Evolutionary conservation across 2,329 filamentous ascomycete genomes (phyloP), one percentile per base, ranked within the genome.

Genomic region (Mycogone perniciosa): DNA sequence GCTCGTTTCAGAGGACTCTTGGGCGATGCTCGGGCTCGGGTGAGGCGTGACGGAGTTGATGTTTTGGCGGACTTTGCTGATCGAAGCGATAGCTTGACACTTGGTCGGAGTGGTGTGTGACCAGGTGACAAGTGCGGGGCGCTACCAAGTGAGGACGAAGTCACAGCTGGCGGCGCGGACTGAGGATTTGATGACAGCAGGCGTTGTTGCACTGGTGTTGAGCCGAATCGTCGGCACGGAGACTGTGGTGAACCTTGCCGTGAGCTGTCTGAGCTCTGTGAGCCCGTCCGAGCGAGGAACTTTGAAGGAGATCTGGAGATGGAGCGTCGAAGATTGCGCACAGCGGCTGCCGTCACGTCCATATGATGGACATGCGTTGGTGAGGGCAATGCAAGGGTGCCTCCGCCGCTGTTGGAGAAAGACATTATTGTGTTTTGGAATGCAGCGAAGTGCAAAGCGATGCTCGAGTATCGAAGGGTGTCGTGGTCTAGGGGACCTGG

Each of bases 261-360:
- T 50, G 82, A 80, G 56, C 65, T 64, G 33, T 77, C 70, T 10
- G 75, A 73, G 51, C 66, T 70, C 55, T 76, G 71, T 1, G 77
- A 78, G 41, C 67, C 67, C 42, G 72, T 67, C 56, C 76, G 74
- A 46, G 69, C 66, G 34, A 95, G 73, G 51, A 93, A 92, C 67
- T 93, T 95, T 31, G 92, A 96, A 8, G 92, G 92, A n/a, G 92
- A 96, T 61, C 90, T 82, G 51, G 91, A 96, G 56, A 96, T 77
- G 29, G 92, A 96, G 60, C 89, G 87, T 57, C 91, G 81, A 52
- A 96, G 76, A 62, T 89, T 88, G 64, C 89, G 82, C 56, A 96
- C 87, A 53, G 88, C 85, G 46, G 88, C 84, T 55, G 87, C 20
- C 20, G 20, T 85, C 57, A 89, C 83, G 72, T 95, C 88, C 61